Base-by-base conservation (phyloP, 2,329 filamentous ascomycete species). In the Xylogone sp. region DNA sequence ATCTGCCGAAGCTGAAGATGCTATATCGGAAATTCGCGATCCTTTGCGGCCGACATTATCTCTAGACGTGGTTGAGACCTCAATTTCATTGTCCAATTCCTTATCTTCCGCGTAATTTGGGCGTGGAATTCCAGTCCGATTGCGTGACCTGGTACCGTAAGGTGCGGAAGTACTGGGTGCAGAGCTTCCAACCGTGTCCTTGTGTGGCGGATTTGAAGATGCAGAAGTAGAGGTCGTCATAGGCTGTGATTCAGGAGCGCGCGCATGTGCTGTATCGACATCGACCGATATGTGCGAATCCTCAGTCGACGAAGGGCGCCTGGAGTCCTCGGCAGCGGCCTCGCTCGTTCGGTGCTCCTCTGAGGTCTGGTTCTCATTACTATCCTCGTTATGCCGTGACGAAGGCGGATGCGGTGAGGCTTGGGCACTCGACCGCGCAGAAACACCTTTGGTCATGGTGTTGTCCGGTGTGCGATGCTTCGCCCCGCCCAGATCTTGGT, bases 41-140 rank as follows among this genome's bases (percentile, higher is more conserved):
- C 74, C 67, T 65, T 86, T 87, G 66, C 83, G 83, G 49, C 73
- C 62, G 55, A 82, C 79, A 50, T 74, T 73, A 16, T 82, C 77
- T 60, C 81, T 78, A 64, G 77, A 75, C 59, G 79, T 71, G 49
- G 74, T 68, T 65, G 78, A 73, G 67, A 78, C 81, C 64, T 97
- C 93, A 68, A 91, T 90, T 67, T 97, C 94, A 70, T 89, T 84
- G 64, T 97, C 93, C 60, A 92, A 78, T 69, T 97, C 93, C 71
- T 82, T 88, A 71, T 93, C 89, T 73, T 99, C 94, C 47, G 94
- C 93, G 71, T 99, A 99, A 71, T 99, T 99, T 59, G 87, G 85
- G 60, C 94, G 88, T 61, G 87, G 80, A 59, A 81, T 83, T 63
- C 88, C 87, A 52, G 82, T 86, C 65, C 92, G 87, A 71, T 96